phyloP scores from a whole-genome alignment of 345 rosid species.

The Pugionium dolabratum region DNA sequence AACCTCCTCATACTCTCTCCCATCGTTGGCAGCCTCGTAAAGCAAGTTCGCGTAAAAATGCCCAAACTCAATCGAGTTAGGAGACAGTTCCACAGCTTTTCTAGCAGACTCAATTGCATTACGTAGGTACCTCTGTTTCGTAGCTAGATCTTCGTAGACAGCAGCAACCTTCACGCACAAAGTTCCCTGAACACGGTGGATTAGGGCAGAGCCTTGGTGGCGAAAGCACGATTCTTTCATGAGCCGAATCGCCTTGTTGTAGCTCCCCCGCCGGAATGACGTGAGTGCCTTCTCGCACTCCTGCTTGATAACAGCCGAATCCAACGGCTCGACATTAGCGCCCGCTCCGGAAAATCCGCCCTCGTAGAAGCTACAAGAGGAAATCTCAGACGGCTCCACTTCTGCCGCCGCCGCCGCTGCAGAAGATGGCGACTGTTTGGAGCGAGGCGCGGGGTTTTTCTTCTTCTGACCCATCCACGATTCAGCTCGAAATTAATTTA shows the following conservation, averaged over 20 bases:
- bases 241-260: conserved; percentile 76
- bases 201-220: conserved; percentile 63
- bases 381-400: conserved; percentile 33
- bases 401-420: conserved; percentile 29
- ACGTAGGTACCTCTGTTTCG: conserved; percentile 67
- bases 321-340: conserved; percentile 40
- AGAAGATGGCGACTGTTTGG: conserved; percentile 49
- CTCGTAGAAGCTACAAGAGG: neutral
- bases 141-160: conserved; percentile 66
- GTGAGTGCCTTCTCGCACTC: conserved; percentile 88
- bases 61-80: conserved; percentile 73
- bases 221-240: conserved; percentile 74
- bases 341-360: conserved; percentile 23
- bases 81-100: conserved; percentile 72
- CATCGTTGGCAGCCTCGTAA: conserved; percentile 76
- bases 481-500: conserved; percentile 37
- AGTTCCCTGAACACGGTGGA: conserved; percentile 84
- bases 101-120: conserved; percentile 75
- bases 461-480: conserved; percentile 81
- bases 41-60: conserved; percentile 86
- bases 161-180: conserved; percentile 73
- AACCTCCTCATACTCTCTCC: conserved; percentile 79
- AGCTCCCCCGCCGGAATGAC: conserved; percentile 82
- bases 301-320: conserved; percentile 49
- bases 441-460: conserved; percentile 58